Evolutionary conservation across 23 red algal genomes (phyloP), one percentile per base, ranked within the genome.

Genomic region (Gracilaria vermiculophylla): DNA sequence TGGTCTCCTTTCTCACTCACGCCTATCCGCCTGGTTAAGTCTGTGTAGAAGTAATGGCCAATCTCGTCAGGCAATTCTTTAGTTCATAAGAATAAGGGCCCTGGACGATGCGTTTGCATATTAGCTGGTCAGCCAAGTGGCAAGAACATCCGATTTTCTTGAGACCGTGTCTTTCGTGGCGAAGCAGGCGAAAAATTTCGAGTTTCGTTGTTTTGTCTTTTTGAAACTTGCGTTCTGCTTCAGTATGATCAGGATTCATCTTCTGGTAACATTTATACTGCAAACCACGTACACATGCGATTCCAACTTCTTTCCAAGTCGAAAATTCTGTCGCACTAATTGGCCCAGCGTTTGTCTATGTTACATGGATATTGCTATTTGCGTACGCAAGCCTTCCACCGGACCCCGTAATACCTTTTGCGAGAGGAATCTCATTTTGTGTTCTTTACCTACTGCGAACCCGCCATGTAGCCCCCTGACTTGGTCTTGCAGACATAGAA

Each of bases 201-300:
- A 83, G 42, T 94, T 94, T 90, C 83, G 92, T 20, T 94, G 83
- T 40, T 94, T 89, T 51, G 85, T 86, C 29, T 94, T 72, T 79
- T 77, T 88, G 75, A 94, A 54, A 0, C 92, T 86, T 73, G 74
- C 76, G 20, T 87, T 85, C 42, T 80, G 75, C 28, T 40, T 49
- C 44, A 81, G 64, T 53, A 81, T 94, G 76, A 40, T 82, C 33
- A 44, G 56, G n/a, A 27, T 94, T 2, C 62, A 44, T 29, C 43
- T 61, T 23, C 34, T 94, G 49, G 56, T 86, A 42, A 72, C 62
- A 23, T 71, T n/a, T 43, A 56, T 81, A 42, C 24, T 87, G 44
- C 92, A 82, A 17, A 25, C 28, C 6, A 62, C 61, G 0, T 62
- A 77, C 29, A 60, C 88, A 32, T 83, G 85, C n/a, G 49, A 50